Base-by-base conservation (phyloP, 2,329 filamentous ascomycete genomes). In the Zelopaecilomyces penicillatus region DNA sequence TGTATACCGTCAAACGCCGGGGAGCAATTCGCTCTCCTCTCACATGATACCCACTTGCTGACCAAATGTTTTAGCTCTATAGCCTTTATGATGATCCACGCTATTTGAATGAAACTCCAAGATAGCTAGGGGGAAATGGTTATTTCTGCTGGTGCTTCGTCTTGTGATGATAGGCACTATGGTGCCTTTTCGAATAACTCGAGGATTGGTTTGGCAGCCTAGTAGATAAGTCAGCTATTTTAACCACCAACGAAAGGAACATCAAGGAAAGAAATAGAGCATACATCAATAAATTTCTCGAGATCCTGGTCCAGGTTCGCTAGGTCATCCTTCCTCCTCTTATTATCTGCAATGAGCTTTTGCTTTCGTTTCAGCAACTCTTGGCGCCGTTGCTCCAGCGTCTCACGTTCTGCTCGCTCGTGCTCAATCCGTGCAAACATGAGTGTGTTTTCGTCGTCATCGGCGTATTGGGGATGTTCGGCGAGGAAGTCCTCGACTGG, bases 351-450 rank as follows among this genome's bases (percentile, higher is more conserved):
- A 42, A 78, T 80, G 40, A 81, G 70, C 61, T 80, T 80, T 53
- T 77, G 74, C 56, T 80, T 81, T 42, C 74, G 67, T 59, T 76
- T 88, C 38, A 89, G 67, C 2, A 90, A 71, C 53, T 85, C 83
- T 62, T 89, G 83, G 41, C 90, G 76, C 56, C 89, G 82, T 63
- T 88, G 84, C 65, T 98, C 93, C 30, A 97, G 70, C 36, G 82
- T 80, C 64, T 95, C 83, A 33, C 93, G 82, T 60, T 94, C 88
- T 9, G 78, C 76, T 54, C 88, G 80, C 68, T 98, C 93, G 61
- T 97, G 86, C 52, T 93, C 84, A 60, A 98, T 95, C 28, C 91
- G 82, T 37, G 87, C 87, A 42, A 89, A 80, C 81, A 94, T 97
- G 45, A 97, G 69, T 9, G 86, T 77, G 60, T 90, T 85, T 55